Conservation (phyloP, 2,329 filamentous ascomycete species). For the Botrytis pseudocinerea region DNA sequence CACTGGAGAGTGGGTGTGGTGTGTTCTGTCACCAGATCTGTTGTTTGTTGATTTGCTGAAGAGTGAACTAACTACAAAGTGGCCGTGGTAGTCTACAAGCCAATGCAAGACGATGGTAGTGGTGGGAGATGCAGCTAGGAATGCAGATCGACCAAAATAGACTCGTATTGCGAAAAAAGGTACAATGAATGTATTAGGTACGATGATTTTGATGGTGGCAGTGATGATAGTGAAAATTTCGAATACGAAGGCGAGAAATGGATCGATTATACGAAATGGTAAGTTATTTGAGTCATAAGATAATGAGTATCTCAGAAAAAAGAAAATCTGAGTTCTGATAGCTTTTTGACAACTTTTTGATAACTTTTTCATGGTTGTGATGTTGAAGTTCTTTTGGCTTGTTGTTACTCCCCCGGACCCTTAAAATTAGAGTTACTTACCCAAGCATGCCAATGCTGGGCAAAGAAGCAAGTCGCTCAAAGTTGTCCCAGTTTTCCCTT, state of each 20-base stretch:
- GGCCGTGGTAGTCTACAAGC: neutral
- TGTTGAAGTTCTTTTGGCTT: slow-evolving; percentile 1
- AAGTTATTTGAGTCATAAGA: slow-evolving; percentile 2
- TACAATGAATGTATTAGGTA: neutral
- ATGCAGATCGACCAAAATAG: slow-evolving; percentile 14
- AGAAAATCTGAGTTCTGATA: neutral
- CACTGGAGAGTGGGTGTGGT: neutral
- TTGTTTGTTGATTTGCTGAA: neutral
- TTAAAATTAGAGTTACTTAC: neutral
- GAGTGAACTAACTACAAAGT: neutral
- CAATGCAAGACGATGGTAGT: neutral
- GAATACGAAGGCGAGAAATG: slow-evolving; percentile 9
- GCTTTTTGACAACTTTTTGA: neutral
- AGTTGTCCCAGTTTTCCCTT: neutral
- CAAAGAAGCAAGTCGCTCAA: neutral
- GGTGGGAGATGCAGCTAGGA: neutral
- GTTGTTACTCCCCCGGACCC: neutral
- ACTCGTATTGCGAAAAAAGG: slow-evolving; percentile 5
- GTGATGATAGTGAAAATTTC: neutral
- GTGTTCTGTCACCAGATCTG: neutral
- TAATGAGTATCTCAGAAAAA: neutral
- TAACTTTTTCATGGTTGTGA: neutral
- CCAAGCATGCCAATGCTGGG: slow-evolving; percentile 1
- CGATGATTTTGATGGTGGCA: neutral
- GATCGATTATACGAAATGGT: neutral